Percentiles rank a stretch among this genome's conserved stretches.
Conservation (phyloP, 768 basidiomycete genomes). For the Collybia nuda region DNA sequence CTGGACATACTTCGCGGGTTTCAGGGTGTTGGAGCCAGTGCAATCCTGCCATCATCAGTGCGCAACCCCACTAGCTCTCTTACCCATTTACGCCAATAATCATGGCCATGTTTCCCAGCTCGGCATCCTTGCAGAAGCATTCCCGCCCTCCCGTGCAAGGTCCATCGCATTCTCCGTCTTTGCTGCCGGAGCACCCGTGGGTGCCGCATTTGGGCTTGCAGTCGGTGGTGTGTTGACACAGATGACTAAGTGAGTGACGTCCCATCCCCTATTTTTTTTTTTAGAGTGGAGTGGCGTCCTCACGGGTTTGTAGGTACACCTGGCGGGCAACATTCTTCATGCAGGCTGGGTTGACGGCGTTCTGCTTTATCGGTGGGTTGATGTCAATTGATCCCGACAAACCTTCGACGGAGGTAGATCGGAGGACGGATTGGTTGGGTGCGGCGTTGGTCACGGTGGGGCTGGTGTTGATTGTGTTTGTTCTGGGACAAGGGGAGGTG, state of each 20-base stretch:
- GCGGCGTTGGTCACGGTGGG: conserved; percentile 59
- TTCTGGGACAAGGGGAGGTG: conserved; percentile 58
- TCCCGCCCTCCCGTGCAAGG: conserved; percentile 64
- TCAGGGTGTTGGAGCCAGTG: conserved; percentile 78
- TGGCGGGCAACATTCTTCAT: conserved; percentile 72
- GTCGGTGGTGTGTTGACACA: conserved; percentile 76
- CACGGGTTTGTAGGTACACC: conserved; percentile 29
- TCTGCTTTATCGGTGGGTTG: conserved; percentile 51
- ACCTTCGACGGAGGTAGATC: conserved; percentile 36
- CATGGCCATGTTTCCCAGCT: conserved; percentile 37
- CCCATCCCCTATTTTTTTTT: neutral
- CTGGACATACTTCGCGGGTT: conserved; percentile 76
- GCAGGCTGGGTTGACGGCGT: conserved; percentile 51
- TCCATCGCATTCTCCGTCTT: conserved; percentile 82
- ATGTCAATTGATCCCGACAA: conserved; percentile 63
- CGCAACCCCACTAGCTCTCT: conserved; percentile 21
- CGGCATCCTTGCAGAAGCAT: conserved; percentile 80
- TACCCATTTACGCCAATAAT: conserved; percentile 1
- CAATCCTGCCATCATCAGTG: conserved; percentile 71
- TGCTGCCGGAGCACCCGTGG: conserved; percentile 81
- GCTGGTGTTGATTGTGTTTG: conserved; percentile 67
- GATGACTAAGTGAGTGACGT: conserved; percentile 34
- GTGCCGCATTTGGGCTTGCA: conserved; percentile 66
- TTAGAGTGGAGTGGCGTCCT: neutral
- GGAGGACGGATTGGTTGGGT: conserved; percentile 73